phyloP scores from a whole-genome alignment of 768 basidiomycete genomes.

The Russula griseocarnosa region DNA sequence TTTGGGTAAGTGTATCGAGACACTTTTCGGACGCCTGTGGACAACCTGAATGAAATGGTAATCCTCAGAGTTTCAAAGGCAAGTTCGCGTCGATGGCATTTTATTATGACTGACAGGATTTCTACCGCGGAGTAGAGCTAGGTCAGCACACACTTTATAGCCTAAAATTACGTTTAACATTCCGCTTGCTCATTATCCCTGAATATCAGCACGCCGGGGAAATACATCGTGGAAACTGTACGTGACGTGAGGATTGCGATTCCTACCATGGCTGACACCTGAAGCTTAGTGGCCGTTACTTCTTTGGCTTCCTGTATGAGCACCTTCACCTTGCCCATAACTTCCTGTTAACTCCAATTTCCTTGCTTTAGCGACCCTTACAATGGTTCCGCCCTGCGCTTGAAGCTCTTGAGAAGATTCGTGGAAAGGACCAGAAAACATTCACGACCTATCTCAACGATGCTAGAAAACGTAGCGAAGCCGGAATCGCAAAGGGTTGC shows the following conservation, averaged over 20 bases:
- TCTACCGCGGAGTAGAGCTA: background rate
- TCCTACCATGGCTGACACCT: background rate
- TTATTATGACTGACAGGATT: background rate
- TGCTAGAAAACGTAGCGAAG: slow-evolving; percentile 8
- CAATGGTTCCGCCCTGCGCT: slow-evolving; percentile 23
- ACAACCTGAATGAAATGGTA: background rate
- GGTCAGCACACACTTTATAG: background rate
- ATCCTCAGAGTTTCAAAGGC: slow-evolving; percentile 6
- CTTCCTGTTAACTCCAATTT: background rate
- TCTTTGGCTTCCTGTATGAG: slow-evolving; percentile 20
- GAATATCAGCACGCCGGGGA: slow-evolving; percentile 4
- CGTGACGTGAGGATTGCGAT: background rate
- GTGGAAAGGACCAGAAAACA: background rate
- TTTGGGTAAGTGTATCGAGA: background rate
- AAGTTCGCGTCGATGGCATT: background rate
- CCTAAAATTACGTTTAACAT: background rate
- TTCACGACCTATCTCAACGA: slow-evolving; percentile 1
- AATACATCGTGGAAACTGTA: slow-evolving; percentile 12
- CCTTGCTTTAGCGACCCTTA: background rate
- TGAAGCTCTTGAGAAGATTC: background rate
- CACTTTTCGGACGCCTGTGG: no score
- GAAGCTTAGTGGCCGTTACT: slow-evolving; percentile 10
- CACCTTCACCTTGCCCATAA: background rate
- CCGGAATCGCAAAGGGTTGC: slow-evolving; percentile 13
- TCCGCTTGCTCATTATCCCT: background rate